phyloP scores from a whole-genome alignment of 495 filamentous ascomycete genomes.

The Neurospora sp. region DNA sequence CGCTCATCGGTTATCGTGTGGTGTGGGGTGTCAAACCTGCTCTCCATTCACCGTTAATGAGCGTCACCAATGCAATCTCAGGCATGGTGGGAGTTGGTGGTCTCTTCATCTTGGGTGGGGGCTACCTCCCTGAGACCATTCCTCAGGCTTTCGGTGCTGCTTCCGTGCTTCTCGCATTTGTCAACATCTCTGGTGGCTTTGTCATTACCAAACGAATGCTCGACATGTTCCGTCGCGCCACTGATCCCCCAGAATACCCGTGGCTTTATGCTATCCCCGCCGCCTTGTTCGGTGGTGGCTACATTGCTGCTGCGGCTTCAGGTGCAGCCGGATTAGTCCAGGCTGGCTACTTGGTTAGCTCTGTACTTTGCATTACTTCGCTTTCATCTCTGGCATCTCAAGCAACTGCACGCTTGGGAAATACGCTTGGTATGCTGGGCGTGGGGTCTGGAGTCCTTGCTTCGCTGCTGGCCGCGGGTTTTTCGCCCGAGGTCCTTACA shows the following conservation, averaged over 20 bases:
- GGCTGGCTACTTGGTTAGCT: conserved; percentile 71
- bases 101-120: conserved; percentile 71
- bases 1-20: conserved; percentile 68
- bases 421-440: conserved; percentile 70
- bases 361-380: conserved; percentile 64
- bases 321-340: conserved; percentile 73
- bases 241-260: conserved; percentile 72
- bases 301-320: conserved; percentile 61
- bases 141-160: conserved; percentile 65
- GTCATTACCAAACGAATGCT: conserved; percentile 82
- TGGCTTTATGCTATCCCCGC: conserved; percentile 73
- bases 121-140: conserved; percentile 60
- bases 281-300: conserved; percentile 64
- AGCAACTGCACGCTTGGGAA: conserved; percentile 65
- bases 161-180: conserved; percentile 70
- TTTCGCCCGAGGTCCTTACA: conserved; percentile 57
- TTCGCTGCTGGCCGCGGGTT: conserved; percentile 67
- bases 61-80: conserved; percentile 78
- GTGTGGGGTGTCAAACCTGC: conserved; percentile 72
- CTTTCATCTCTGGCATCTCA: conserved; percentile 66
- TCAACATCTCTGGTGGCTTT: conserved; percentile 74
- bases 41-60: conserved; percentile 74
- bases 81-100: conserved; percentile 79
- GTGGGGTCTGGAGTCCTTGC: conserved; percentile 68
- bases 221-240: conserved; percentile 79